Conservation (phyloP, 495 filamentous ascomycete species). For the Penicillium odoratum region DNA sequence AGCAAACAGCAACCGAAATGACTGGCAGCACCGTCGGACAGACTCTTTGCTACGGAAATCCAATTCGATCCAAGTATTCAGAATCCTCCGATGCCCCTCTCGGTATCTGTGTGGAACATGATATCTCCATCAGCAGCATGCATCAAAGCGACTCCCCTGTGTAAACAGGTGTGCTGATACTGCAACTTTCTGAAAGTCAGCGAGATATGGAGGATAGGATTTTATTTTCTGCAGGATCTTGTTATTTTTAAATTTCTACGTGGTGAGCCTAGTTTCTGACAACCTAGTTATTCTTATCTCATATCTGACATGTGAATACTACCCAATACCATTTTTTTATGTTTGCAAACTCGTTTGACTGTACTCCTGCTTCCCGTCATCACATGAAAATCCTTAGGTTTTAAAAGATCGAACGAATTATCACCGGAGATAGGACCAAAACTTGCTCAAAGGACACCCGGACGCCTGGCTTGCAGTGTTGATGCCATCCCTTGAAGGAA, state of each 20-base stretch:
- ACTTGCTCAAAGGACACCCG: too few species aligned
- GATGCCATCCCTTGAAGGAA: too few species aligned
- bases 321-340: neutral
- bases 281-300: neutral
- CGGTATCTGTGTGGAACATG: slow-evolving; percentile 37
- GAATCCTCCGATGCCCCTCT: slow-evolving; percentile 19
- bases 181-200: neutral
- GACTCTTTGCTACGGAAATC: slow-evolving; percentile 35
- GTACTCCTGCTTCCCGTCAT: neutral
- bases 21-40: slow-evolving; percentile 19
- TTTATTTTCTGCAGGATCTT: neutral
- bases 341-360: neutral
- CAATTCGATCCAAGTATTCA: slow-evolving; percentile 11
- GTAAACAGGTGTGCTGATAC: neutral
- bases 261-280: neutral
- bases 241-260: neutral
- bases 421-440: too few species aligned
- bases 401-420: too few species aligned
- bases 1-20: slow-evolving; percentile 15
- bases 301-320: neutral
- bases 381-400: neutral
- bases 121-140: slow-evolving; percentile 29
- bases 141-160: neutral
- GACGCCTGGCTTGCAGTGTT: too few species aligned
- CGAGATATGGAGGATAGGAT: neutral